Conservation (phyloP, 305 asterid species). For the Fraxinus velutina region DNA sequence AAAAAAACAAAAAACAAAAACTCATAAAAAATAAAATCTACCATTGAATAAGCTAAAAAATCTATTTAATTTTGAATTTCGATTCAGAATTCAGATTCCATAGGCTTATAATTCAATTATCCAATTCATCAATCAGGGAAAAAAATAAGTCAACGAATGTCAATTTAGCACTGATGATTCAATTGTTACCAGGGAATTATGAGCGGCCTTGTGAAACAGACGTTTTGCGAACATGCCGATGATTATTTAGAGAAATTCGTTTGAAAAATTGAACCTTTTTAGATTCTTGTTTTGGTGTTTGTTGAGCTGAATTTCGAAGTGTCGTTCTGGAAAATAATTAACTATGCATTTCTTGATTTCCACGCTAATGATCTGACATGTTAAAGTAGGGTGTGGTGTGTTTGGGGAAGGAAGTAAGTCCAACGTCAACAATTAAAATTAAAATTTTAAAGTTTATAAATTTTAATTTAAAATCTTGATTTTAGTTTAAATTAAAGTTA, state of each 20-base stretch:
- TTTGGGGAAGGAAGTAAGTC: not conserved
- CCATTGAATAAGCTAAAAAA: not conserved
- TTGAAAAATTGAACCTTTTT: slow-evolving; percentile 16
- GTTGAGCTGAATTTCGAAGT: slow-evolving; percentile 23
- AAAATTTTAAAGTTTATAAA: too few relatives aligned
- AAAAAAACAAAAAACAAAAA: not conserved
- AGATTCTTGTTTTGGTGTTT: not conserved
- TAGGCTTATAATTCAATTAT: slow-evolving; percentile 3
- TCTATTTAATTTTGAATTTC: not conserved
- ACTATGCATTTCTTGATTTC: slow-evolving; percentile 26
- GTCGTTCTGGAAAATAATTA: not conserved
- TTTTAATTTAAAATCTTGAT: not conserved
- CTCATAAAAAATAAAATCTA: not conserved
- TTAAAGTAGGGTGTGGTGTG: not conserved
- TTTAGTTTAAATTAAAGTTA: too few relatives aligned
- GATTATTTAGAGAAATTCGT: not conserved
- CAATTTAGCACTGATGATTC: slow-evolving; percentile 20
- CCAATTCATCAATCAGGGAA: slow-evolving; percentile 15
- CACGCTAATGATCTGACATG: slow-evolving; percentile 24
- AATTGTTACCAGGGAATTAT: slow-evolving; percentile 41
- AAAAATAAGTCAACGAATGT: not conserved
- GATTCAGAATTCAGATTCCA: not conserved
- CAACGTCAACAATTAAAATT: not conserved
- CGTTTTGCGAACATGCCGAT: slow-evolving; percentile 60
- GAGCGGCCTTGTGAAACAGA: slow-evolving; percentile 53